Conservation (phyloP, 129 eudicot genomes). For the Ambrosia trifida region DNA sequence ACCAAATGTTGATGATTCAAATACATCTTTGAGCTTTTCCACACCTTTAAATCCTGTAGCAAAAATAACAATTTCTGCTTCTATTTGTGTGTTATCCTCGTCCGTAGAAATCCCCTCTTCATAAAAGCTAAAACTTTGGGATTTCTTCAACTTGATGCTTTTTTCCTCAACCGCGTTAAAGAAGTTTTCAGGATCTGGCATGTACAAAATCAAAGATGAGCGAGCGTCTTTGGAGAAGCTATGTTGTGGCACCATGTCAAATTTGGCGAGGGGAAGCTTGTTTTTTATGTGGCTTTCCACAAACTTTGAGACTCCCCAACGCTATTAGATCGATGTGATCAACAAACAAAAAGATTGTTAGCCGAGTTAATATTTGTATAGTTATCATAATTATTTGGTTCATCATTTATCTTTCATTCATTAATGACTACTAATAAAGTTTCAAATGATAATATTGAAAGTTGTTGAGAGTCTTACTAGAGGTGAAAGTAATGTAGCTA, state of each 20-base stretch:
- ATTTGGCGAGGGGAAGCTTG: constrained; percentile 47
- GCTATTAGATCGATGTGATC: constrained; percentile 31
- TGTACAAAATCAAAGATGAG: constrained; percentile 29
- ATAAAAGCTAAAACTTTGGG: constrained; percentile 40
- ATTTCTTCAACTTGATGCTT: constrained; percentile 49
- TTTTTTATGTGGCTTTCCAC: constrained; percentile 48
- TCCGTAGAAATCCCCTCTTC: constrained; percentile 50
- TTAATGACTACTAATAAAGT: no score
- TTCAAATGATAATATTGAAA: no score
- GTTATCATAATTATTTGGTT: no score
- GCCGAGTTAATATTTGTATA: no score
- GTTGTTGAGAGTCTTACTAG: constrained; percentile 34
- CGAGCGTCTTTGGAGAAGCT: constrained; percentile 41
- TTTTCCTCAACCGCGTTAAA: constrained; percentile 44
- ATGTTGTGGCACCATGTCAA: constrained; percentile 52
- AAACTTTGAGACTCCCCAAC: constrained; percentile 59
- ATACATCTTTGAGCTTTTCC: constrained; percentile 54
- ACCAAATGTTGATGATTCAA: constrained; percentile 41
- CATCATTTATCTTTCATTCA: no score
- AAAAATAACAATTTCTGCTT: constrained; percentile 52
- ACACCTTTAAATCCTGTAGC: constrained; percentile 67
- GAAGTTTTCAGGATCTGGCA: constrained; percentile 39
- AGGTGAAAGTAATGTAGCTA: constrained; percentile 61
- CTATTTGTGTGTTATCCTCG: constrained; percentile 31
- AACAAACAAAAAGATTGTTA: background rate